Evolutionary conservation across 257 asterid genomes (phyloP).

Genomic region (Cynanchum wilfordii): DNA sequence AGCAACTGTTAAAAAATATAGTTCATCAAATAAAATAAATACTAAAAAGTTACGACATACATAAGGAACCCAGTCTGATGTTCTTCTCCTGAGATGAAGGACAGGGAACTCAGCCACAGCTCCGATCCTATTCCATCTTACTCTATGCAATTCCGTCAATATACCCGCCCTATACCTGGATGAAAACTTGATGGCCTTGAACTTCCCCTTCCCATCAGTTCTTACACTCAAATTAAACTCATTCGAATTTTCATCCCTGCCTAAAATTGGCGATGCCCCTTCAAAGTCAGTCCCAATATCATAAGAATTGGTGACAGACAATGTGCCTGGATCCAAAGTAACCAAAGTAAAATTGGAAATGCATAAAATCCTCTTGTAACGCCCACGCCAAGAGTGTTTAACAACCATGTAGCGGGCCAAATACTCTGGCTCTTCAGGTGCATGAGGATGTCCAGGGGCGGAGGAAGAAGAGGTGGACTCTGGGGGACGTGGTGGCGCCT

Average conservation of each 20-base stretch:
- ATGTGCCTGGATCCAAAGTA: constrained; percentile 77
- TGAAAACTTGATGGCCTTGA: constrained; percentile 75
- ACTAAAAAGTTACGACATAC: constrained; percentile 40
- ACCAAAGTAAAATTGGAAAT: constrained; percentile 55
- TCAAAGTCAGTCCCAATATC: constrained; percentile 80
- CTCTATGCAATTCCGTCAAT: constrained; percentile 82
- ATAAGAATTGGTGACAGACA: constrained; percentile 78
- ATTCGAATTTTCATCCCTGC: constrained; percentile 68
- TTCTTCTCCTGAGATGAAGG: constrained; percentile 74
- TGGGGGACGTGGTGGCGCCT: constrained; percentile 24
- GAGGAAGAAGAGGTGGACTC: constrained; percentile 36
- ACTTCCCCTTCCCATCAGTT: constrained; percentile 94
- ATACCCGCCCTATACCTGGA: constrained; percentile 77
- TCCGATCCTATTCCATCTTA: constrained; percentile 71
- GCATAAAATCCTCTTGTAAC: constrained; percentile 85
- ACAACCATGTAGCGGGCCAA: constrained; percentile 74
- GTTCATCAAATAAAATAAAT: neutral
- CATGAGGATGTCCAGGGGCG: constrained; percentile 32
- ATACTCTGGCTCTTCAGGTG: constrained; percentile 79
- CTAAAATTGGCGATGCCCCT: constrained; percentile 78
- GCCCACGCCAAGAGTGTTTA: constrained; percentile 98
- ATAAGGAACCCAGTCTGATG: constrained; percentile 75
- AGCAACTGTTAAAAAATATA: neutral
- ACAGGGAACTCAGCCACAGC: constrained; percentile 73
- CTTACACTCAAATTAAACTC: constrained; percentile 84